phyloP scores from a whole-genome alignment of 495 filamentous ascomycete genomes.

The Venustampulla echinocandica region DNA sequence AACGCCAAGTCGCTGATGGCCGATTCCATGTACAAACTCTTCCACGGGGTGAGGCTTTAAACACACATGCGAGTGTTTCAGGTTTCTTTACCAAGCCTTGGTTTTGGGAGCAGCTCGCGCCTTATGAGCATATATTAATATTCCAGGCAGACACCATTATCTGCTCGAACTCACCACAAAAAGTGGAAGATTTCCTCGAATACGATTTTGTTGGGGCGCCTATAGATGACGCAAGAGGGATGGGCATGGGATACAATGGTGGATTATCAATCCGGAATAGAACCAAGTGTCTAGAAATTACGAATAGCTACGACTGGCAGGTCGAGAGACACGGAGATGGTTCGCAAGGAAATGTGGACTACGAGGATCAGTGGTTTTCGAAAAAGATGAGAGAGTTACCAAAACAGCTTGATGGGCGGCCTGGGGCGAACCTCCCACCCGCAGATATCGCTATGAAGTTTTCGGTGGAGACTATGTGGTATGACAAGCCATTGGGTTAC shows the following conservation, averaged over 20 bases:
- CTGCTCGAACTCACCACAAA: background rate
- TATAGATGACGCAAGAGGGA: background rate
- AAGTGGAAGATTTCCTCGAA: conserved; percentile 4
- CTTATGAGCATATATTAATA: background rate
- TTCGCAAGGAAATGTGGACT: background rate
- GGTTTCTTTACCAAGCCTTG: conserved; percentile 1
- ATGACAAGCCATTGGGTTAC: conserved; percentile 1
- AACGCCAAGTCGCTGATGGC: background rate
- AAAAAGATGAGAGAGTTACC: conserved; percentile 8
- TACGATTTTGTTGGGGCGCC: conserved; percentile 12
- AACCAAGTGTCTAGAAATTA: background rate
- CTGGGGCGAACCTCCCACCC: background rate
- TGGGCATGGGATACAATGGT: conserved; percentile 3
- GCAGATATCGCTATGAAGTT: background rate
- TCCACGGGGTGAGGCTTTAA: background rate
- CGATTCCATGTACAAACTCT: background rate
- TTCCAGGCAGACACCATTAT: conserved; percentile 6
- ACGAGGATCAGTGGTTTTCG: conserved; percentile 11
- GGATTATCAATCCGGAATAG: conserved; percentile 4
- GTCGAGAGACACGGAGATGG: background rate
- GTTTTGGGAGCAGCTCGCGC: conserved; percentile 2
- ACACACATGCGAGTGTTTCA: background rate
- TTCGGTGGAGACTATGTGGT: conserved; percentile 1
- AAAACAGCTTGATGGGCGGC: background rate
- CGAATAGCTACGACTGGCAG: background rate